Percentiles rank a stretch among this genome's conserved stretches.
These are phyloP conservation scores for Monilinia vaccinii-corymbosi DNA, from an alignment of 2,329 filamentous ascomycete species.

Conservation along the genomic window DNA sequence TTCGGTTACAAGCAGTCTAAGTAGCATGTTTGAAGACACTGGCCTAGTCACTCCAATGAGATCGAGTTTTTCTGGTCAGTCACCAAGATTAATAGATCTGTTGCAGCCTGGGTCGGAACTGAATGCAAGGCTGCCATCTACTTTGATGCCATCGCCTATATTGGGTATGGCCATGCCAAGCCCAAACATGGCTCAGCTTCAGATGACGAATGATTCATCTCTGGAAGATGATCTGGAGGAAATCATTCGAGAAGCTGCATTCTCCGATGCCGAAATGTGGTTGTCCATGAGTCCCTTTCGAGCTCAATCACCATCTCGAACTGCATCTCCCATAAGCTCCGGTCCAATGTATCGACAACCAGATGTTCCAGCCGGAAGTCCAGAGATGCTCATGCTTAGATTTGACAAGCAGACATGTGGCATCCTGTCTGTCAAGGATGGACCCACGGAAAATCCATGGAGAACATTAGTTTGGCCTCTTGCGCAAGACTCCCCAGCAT, in stretches of 20 bases:
- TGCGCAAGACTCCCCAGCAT: conserved; percentile 51
- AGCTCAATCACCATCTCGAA: conserved; percentile 18
- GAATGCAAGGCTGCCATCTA: conserved; percentile 27
- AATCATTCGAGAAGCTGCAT: conserved; percentile 35
- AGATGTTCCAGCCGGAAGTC: conserved; percentile 40
- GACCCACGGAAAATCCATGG: conserved; percentile 62
- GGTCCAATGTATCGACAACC: conserved; percentile 37
- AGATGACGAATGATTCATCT: conserved; percentile 21
- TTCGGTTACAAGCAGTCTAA: conserved; percentile 30
- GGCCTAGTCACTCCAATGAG: conserved; percentile 26
- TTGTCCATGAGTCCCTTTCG: conserved; percentile 20
- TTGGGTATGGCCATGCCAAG: conserved; percentile 12
- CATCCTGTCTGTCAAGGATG: conserved; percentile 63
- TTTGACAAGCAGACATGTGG: conserved; percentile 61
- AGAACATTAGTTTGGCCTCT: conserved; percentile 62
- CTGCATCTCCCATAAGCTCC: conserved; percentile 16
- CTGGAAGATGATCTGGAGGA: conserved; percentile 46
- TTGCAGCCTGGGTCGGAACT: conserved; percentile 40
- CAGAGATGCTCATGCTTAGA: conserved; percentile 52
- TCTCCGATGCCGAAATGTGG: conserved; percentile 24
- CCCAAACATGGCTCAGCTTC: conserved; percentile 20
- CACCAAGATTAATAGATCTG: conserved; percentile 39
- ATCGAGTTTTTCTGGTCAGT: conserved; percentile 34
- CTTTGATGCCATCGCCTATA: conserved; percentile 16
- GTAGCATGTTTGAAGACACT: conserved; percentile 31